Percentiles rank a stretch among this genome's conserved stretches.
These are phyloP conservation scores for Didymella segeticola DNA, from an alignment of 2,329 filamentous ascomycete genomes.

Conservation along the genomic window DNA sequence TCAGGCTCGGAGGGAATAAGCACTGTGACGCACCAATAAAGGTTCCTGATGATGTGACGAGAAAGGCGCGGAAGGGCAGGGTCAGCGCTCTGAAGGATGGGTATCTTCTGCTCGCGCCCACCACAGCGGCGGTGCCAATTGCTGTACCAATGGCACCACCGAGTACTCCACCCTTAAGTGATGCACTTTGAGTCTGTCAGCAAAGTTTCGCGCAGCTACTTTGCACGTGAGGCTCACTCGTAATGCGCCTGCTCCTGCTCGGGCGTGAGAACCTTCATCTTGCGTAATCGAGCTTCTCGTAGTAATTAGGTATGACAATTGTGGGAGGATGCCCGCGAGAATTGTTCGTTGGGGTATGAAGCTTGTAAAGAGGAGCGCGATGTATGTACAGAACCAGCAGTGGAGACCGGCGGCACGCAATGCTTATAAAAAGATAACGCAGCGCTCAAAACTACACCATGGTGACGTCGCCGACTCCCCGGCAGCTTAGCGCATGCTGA, in stretches of 20 bases:
- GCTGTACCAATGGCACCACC: slow-evolving; percentile 74
- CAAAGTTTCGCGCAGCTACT: background rate
- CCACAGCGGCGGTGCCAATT: slow-evolving; percentile 71
- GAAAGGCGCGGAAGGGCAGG: slow-evolving; percentile 87
- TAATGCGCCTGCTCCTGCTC: slow-evolving; percentile 92
- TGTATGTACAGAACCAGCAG: slow-evolving; percentile 2
- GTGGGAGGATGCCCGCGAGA: too few relatives aligned
- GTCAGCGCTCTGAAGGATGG: slow-evolving; percentile 81
- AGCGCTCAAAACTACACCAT: slow-evolving; percentile 35
- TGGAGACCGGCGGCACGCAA: slow-evolving; percentile 23
- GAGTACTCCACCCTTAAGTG: slow-evolving; percentile 78
- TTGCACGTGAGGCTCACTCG: slow-evolving; percentile 55
- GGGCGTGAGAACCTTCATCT: slow-evolving; percentile 94
- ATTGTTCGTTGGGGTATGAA: background rate
- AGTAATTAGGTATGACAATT: background rate
- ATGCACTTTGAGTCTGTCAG: slow-evolving; percentile 58
- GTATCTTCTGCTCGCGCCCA: slow-evolving; percentile 73
- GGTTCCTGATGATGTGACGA: slow-evolving; percentile 80
- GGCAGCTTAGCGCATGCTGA: slow-evolving; percentile 27
- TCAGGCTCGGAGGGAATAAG: background rate
- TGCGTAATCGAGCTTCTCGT: slow-evolving; percentile 13
- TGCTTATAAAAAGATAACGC: slow-evolving; percentile 39
- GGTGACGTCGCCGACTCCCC: slow-evolving; percentile 48
- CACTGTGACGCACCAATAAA: slow-evolving; percentile 66
- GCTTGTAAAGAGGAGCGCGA: background rate